Percentiles rank a stretch among this genome's conserved stretches.
phyloP scores from a whole-genome alignment of 495 filamentous ascomycete species.

The Penicillium canariense region DNA sequence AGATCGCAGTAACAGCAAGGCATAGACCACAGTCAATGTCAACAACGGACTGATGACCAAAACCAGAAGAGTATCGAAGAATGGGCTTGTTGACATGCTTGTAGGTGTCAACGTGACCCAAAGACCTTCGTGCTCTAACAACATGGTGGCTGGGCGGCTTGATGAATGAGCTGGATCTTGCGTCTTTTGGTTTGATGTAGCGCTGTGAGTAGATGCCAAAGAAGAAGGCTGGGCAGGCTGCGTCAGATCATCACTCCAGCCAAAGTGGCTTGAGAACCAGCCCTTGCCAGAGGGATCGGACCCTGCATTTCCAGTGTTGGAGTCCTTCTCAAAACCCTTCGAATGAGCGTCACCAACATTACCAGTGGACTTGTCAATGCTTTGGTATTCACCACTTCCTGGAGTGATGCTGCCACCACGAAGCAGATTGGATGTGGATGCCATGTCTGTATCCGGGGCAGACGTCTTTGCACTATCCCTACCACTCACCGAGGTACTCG shows the following conservation, averaged over 20 bases:
- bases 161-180: constrained; percentile 11
- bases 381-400: constrained; percentile 71
- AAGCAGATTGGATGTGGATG: constrained; percentile 41
- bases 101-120: constrained; percentile 96
- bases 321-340: constrained; percentile 11
- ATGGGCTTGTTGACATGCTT: constrained; percentile 85
- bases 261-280: constrained; percentile 42
- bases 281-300: constrained; percentile 16
- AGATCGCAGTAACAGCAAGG: constrained; percentile 80
- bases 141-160: constrained; percentile 15
- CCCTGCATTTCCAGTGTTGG: background rate
- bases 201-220: constrained; percentile 3
- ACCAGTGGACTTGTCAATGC: constrained; percentile 31
- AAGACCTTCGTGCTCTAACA: constrained; percentile 69
- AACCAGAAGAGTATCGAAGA: constrained; percentile 93
- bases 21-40: constrained; percentile 90
- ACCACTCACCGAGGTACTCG: constrained; percentile 23
- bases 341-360: constrained; percentile 16
- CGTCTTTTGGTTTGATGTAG: constrained; percentile 10
- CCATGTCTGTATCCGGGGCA: constrained; percentile 26
- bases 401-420: constrained; percentile 72
- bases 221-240: constrained; percentile 13
- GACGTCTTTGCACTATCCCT: constrained; percentile 27
- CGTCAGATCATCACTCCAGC: constrained; percentile 26
- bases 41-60: constrained; percentile 89